Conservation (phyloP, 164 flowering plant species). For the Umbellularia californica region DNA sequence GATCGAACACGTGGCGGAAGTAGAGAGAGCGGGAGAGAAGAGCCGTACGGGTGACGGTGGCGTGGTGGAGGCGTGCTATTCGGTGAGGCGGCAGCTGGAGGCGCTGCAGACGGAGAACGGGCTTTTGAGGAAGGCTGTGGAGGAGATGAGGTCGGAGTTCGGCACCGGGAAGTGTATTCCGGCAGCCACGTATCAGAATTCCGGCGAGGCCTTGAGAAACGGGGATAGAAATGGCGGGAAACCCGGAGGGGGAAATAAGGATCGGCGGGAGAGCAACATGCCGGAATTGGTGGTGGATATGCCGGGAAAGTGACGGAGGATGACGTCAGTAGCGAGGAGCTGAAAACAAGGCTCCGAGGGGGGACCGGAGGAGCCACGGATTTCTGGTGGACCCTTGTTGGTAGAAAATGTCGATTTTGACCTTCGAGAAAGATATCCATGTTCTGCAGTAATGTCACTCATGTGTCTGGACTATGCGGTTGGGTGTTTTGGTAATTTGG, state of each 20-base stretch:
- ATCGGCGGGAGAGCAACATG: constrained; percentile 17
- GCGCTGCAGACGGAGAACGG: constrained; percentile 42
- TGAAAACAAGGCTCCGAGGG: constrained; percentile 30
- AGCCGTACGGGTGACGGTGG: constrained; percentile 24
- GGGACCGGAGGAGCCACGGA: constrained; percentile 18
- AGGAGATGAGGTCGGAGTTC: constrained; percentile 42
- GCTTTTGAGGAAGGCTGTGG: constrained; percentile 43
- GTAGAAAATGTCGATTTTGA: not conserved
- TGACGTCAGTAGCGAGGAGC: constrained; percentile 29
- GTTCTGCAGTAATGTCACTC: too few relatives aligned
- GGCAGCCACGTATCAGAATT: constrained; percentile 2
- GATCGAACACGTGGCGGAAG: constrained; percentile 52
- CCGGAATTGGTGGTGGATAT: constrained; percentile 1
- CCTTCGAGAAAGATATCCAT: not conserved
- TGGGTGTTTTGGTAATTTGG: too few relatives aligned
- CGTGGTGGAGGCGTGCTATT: constrained; percentile 24
- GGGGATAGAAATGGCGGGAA: too few relatives aligned
- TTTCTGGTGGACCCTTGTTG: not conserved
- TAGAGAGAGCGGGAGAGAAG: constrained; percentile 2
- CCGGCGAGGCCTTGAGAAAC: constrained; percentile 1
- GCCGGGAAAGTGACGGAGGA: constrained; percentile 17
- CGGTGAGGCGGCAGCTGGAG: constrained; percentile 48
- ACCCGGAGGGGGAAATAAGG: constrained; percentile 1
- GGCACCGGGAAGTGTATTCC: constrained; percentile 3
- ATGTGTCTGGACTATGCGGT: too few relatives aligned